Conservation (phyloP, 2,329 filamentous ascomycete species). For the Coniochaeta prunicola region DNA sequence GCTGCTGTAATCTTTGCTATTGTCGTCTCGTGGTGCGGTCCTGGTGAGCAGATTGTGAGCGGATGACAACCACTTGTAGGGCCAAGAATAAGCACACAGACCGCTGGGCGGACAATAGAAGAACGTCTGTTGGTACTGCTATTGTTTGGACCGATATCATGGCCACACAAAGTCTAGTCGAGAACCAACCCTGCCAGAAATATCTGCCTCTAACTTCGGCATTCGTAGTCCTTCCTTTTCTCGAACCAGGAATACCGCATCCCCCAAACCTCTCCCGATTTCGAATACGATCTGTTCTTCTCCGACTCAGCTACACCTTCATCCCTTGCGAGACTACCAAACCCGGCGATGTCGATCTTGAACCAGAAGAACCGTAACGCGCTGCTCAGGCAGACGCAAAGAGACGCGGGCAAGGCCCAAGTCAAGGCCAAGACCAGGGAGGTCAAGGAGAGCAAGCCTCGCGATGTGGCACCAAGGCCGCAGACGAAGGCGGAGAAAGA, state of each 20-base stretch:
- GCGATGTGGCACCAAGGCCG: constrained; percentile 3
- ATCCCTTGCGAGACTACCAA: constrained; percentile 39
- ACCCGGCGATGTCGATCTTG: constrained; percentile 43
- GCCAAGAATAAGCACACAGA: background rate
- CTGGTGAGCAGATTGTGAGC: background rate
- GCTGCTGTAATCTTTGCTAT: constrained; percentile 4
- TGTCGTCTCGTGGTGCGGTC: background rate
- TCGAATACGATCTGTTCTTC: constrained; percentile 49
- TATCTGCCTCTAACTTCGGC: background rate
- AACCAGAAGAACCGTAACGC: constrained; percentile 28
- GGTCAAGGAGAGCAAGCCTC: constrained; percentile 5
- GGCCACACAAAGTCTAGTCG: background rate
- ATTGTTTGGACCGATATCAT: background rate
- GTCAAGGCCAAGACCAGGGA: constrained; percentile 7
- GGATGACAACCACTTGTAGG: constrained; percentile 7
- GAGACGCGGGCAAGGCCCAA: constrained; percentile 17
- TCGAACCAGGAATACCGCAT: constrained; percentile 28
- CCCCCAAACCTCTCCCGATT: constrained; percentile 32
- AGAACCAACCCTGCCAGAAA: background rate
- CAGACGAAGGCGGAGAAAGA: background rate
- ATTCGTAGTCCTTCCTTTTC: constrained; percentile 43
- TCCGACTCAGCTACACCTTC: constrained; percentile 41
- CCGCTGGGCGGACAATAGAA: background rate
- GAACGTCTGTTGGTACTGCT: background rate
- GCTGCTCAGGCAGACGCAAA: constrained; percentile 20